Conservation (phyloP, 345 rosid genomes). For the Eucalyptus cloeziana region DNA sequence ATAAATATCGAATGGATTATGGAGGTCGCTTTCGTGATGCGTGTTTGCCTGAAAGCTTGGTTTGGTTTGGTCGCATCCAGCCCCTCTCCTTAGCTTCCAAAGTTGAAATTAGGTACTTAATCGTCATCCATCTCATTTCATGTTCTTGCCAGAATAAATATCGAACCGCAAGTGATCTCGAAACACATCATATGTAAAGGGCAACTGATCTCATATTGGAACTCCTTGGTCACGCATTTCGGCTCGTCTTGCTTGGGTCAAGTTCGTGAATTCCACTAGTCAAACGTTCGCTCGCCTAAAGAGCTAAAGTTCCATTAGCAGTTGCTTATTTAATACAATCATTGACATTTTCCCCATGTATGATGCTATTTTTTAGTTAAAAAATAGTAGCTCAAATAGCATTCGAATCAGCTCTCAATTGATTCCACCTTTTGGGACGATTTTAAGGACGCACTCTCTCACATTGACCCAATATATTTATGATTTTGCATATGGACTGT, state of each 20-base stretch:
- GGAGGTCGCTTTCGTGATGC: background rate
- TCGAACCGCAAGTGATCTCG: background rate
- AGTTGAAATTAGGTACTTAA: background rate
- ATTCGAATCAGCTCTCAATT: no score
- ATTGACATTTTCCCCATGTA: no score
- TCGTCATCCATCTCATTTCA: background rate
- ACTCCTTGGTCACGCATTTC: background rate
- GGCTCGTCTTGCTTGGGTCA: background rate
- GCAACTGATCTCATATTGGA: background rate
- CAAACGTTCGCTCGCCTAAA: background rate
- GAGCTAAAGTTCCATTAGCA: background rate
- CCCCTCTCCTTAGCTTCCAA: background rate
- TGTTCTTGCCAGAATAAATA: background rate
- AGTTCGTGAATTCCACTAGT: background rate
- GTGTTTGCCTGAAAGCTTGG: background rate
- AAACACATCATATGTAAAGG: background rate
- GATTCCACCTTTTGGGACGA: background rate
- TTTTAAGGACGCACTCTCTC: background rate
- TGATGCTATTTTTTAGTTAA: no score
- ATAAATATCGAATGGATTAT: background rate
- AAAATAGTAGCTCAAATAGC: fast-evolving
- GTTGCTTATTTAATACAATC: background rate
- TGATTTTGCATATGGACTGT: background rate
- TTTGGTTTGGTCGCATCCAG: background rate
- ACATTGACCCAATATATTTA: background rate